A percentile compares a stretch with the other conserved stretches of the same genome.
These are phyloP conservation scores for Chlorella sp. DNA, from an alignment of 139 green algal genomes.

Conservation along the genomic window DNA sequence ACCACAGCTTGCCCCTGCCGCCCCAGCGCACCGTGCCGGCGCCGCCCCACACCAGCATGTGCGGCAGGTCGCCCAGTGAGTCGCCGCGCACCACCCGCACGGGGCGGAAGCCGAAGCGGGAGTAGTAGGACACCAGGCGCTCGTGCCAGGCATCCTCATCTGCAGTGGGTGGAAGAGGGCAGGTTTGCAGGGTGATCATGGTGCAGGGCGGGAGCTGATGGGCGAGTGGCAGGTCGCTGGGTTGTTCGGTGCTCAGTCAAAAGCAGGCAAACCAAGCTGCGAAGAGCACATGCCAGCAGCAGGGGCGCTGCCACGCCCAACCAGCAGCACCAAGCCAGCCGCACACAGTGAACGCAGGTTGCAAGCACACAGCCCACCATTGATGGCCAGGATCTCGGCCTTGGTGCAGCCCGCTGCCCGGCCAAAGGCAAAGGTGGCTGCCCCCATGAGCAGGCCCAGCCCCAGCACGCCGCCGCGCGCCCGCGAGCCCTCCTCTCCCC, in stretches of 20 bases:
- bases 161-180: not conserved
- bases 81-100: constrained; percentile 59
- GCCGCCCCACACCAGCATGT: constrained; percentile 86
- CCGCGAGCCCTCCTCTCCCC: constrained; percentile 47
- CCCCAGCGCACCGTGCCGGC: constrained; percentile 56
- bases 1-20: too few relatives aligned
- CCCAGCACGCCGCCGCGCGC: constrained; percentile 61
- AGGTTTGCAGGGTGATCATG: not conserved
- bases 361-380: constrained; percentile 59
- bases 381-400: constrained; percentile 89
- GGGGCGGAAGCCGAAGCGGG: constrained; percentile 65
- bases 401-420: constrained; percentile 60
- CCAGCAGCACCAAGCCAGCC: not conserved
- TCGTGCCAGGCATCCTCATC: constrained; percentile 45
- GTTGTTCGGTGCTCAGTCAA: too few relatives aligned
- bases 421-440: constrained; percentile 73
- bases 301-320: not conserved
- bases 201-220: not conserved
- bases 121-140: constrained; percentile 74
- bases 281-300: too few relatives aligned
- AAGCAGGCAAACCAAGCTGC: not conserved
- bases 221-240: too few relatives aligned
- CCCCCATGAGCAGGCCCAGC: constrained; percentile 76
- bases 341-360: not conserved
- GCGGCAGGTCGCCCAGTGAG: constrained; percentile 54